Conservation (phyloP, 148 eudicot genomes). For the Limonium bicolor region DNA sequence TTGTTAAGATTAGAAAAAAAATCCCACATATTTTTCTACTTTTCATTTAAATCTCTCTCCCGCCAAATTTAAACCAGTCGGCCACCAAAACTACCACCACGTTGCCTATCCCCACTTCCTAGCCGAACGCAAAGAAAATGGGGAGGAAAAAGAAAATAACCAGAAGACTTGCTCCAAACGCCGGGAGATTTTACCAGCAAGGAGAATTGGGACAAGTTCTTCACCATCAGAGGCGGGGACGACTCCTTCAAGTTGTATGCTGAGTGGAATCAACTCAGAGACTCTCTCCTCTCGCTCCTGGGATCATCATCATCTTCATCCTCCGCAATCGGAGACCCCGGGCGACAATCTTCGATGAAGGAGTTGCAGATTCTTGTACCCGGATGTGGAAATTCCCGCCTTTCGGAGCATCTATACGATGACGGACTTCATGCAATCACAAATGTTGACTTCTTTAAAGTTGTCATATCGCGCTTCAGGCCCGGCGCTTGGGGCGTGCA, state of each 20-base stretch:
- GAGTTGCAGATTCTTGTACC: slow-evolving; percentile 49
- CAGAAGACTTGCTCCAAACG: slow-evolving; percentile 53
- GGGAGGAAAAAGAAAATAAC: too few relatives aligned
- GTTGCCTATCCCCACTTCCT: too few relatives aligned
- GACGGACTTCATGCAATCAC: slow-evolving; percentile 48
- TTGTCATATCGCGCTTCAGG: slow-evolving; percentile 65
- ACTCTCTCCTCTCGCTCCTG: slow-evolving; percentile 32
- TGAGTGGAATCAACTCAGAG: slow-evolving; percentile 66
- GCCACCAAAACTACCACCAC: too few relatives aligned
- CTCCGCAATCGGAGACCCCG: too few relatives aligned
- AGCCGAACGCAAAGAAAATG: too few relatives aligned
- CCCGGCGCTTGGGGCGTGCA: too few relatives aligned
- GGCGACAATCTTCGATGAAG: too few relatives aligned
- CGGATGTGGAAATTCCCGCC: slow-evolving; percentile 73
- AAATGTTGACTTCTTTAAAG: slow-evolving; percentile 81
- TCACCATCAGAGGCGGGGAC: slow-evolving; percentile 46
- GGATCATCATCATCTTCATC: too few relatives aligned
- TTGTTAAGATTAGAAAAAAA: too few relatives aligned
- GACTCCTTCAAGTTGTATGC: slow-evolving; percentile 92
- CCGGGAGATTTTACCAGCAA: slow-evolving; percentile 70
- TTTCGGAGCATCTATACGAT: slow-evolving; percentile 72
- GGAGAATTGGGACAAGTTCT: slow-evolving; percentile 83
- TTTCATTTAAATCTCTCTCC: too few relatives aligned
- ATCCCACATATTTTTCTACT: too few relatives aligned
- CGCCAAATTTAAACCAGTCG: too few relatives aligned